Percentiles rank a stretch among this genome's conserved stretches.
Evolutionary conservation across 2,329 filamentous ascomycete genomes (phyloP).

Genomic region (Penicillium sp.): DNA sequence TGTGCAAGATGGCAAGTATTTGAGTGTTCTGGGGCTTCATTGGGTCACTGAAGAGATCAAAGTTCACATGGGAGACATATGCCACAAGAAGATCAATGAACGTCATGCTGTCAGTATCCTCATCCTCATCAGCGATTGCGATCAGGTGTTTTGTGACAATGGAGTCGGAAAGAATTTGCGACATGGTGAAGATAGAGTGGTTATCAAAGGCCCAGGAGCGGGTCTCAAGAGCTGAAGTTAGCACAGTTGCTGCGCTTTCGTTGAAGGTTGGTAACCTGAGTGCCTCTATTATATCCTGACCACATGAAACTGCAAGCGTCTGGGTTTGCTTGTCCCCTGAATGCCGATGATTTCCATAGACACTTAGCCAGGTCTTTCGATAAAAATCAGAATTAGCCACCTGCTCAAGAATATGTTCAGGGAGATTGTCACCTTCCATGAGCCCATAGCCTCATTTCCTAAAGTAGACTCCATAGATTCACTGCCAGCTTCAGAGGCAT

Average conservation of each 20-base stretch:
- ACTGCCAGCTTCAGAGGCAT: conserved; percentile 17
- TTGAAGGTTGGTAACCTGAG: conserved; percentile 17
- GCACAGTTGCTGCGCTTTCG: conserved; percentile 19
- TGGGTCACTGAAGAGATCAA: conserved; percentile 32
- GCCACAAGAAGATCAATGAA: conserved; percentile 43
- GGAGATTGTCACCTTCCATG: conserved; percentile 34
- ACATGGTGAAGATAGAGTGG: conserved; percentile 25
- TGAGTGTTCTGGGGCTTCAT: conserved; percentile 33
- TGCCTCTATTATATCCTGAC: conserved; percentile 36
- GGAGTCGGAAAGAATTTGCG: conserved; percentile 35
- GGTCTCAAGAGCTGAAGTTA: conserved; percentile 23
- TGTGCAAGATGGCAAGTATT: conserved; percentile 38
- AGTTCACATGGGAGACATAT: conserved; percentile 33
- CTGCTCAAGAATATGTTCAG: not conserved
- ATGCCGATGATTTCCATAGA: conserved; percentile 26
- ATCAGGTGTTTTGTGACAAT: conserved; percentile 33
- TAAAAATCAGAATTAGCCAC: not conserved
- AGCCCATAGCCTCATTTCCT: conserved; percentile 36
- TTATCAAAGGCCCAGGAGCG: conserved; percentile 21
- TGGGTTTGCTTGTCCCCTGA: conserved; percentile 11
- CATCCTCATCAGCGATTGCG: conserved; percentile 36
- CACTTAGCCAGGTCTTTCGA: conserved; percentile 35
- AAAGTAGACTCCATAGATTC: conserved; percentile 22
- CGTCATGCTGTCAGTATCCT: conserved; percentile 39
- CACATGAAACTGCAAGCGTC: conserved; percentile 29